Evolutionary conservation across 352 stramenopile species (phyloP), one percentile per base, ranked within the genome.

Genomic region (Phytophthora niederhauseri): DNA sequence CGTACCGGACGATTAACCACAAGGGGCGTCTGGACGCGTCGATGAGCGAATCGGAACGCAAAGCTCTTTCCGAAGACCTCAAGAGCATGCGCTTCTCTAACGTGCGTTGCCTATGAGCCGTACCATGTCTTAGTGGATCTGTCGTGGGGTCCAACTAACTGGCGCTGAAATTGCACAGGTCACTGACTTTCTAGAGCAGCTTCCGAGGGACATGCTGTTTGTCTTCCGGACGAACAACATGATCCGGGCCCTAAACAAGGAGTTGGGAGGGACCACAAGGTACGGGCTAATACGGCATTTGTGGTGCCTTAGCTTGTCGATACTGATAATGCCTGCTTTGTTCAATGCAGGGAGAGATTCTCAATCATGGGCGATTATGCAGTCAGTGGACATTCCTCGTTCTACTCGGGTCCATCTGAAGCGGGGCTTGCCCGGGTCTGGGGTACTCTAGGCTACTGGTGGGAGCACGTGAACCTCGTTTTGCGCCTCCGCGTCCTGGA

Each of bases 211-310:
- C 59, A 95, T 98, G 85, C 65, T 97, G 14, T 98, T 97, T 58
- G 86, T 98, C 17, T 93, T 97, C 49, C 88, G 91, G 30, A 97
- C 88, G 20, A 97, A 94, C 72, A 97, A 97, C 65, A 95, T 98
- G 80, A 90, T 97, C 46, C 89, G 92, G 6, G 77, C 85, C 22
- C 72, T 98, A 22, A 98, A 98, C 75, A 96, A 97, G 57, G 87
- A 94, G 20, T 69, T 96, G 0, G 89, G 89, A 36, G 89, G 91
- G 9, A 91, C 86, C 3, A 94, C 81, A 0, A 78, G 85, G 78
- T 92, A 51, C 38, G 68, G 45, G 41, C 4, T 49, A 49, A 30
- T 45, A 38, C 52, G 19, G 19, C 22, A 15, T 22, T 3, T 9
- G 17, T 22, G 17, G n/a, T 49, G 17, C 8, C 8, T 49, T 11